phyloP scores from a whole-genome alignment of 192 early-diverging fungal species.

The Entomortierella lignicola region DNA sequence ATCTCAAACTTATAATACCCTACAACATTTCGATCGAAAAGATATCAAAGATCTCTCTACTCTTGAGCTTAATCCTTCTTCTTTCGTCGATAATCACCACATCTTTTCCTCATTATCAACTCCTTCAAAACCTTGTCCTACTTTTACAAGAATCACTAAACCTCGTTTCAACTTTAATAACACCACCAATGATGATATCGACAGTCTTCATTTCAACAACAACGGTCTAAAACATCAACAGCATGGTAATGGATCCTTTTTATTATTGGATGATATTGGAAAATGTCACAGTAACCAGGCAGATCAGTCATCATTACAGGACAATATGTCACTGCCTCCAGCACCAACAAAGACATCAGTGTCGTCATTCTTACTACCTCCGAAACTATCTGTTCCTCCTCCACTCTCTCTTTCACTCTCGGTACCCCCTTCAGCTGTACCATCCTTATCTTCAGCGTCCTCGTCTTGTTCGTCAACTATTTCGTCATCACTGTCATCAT shows the following conservation, averaged over 20 bases:
- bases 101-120: neutral
- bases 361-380: neutral
- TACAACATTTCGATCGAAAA: neutral
- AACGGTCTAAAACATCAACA: neutral
- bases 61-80: neutral
- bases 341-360: neutral
- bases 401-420: slow-evolving; percentile 19
- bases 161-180: neutral
- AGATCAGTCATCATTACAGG: neutral
- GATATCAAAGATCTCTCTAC: neutral
- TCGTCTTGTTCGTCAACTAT: slow-evolving; percentile 22
- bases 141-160: slow-evolving; percentile 8
- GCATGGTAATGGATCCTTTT: neutral
- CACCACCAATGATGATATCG: neutral
- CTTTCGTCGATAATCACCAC: neutral
- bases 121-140: neutral
- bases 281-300: neutral
- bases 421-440: slow-evolving; percentile 15
- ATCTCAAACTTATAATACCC: neutral
- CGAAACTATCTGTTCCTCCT: neutral
- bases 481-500: slow-evolving; percentile 1
- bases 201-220: neutral
- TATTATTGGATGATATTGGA: neutral
- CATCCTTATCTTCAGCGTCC: slow-evolving; percentile 19
- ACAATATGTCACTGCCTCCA: neutral